Evolutionary conservation across 192 early-diverging fungal species (phyloP), one percentile per base, ranked within the genome.

Genomic region (Umbelopsis ramanniana): DNA sequence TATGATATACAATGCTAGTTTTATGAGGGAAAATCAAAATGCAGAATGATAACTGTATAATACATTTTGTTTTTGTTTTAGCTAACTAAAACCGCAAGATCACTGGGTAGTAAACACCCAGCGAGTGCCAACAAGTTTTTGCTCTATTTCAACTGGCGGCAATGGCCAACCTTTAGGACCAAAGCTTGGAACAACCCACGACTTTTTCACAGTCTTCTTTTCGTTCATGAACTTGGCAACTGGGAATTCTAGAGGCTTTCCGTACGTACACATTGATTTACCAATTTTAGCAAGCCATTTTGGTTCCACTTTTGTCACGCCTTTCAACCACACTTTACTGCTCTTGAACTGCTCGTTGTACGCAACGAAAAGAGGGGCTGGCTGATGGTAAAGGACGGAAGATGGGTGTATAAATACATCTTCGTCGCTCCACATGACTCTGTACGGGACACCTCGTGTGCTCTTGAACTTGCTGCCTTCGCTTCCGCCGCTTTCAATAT

Each of bases 261-360:
- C 88, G 68, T 83, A 88, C 17, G 87, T 84, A 72, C 90, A 89
- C 63, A 97, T 80, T n/a, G 85, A 76, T 72, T 86, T 89, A 3
- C 89, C 93, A 52, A 96, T 82, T 21, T 86, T 89, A 1, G 91
- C 86, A 52, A 98, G 84, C 97, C 96, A 97, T 72, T 85, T 84
- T n/a, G 89, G 77, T 19, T 90, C 85, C 40, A 97, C 88, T 0
- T 79, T 74, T 0, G 96, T 96, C 17, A 95, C 60, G 60, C 74
- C 76, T 73, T 80, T 82, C 19, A 85, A 48, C 76, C 74, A 79
- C 3, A 74, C 79, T 79, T 81, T 85, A 66, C 71, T 81, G 6
- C 87, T 90, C 67, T 82, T 83, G 70, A 88, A 86, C 72, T 92
- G 79, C 81, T 93, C 91, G 33, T 87, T 82, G 48, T 87, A 93